phyloP scores from a whole-genome alignment of 1,284 basidiomycete species.

The Naganishia liquefaciens region DNA sequence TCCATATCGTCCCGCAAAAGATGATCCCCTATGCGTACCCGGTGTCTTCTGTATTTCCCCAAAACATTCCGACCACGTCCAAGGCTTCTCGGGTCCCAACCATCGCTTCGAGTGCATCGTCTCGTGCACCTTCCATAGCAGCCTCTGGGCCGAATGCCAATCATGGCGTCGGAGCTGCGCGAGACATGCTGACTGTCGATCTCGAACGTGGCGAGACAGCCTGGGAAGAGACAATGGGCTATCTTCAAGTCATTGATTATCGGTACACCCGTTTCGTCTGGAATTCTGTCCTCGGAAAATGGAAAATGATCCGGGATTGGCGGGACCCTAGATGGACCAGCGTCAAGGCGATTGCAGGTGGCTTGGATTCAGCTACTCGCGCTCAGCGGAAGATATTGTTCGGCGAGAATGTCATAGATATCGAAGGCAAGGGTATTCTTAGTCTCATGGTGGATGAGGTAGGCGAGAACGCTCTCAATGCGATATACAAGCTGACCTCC shows the following conservation, averaged over 20 bases:
- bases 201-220: slow-evolving; percentile 48
- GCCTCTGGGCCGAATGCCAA: slow-evolving; percentile 13
- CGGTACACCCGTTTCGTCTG: slow-evolving; percentile 89
- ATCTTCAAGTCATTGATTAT: slow-evolving; percentile 62
- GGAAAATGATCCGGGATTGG: slow-evolving; percentile 86
- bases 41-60: slow-evolving; percentile 73
- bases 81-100: slow-evolving; percentile 24
- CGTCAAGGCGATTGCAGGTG: slow-evolving; percentile 64
- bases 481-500: neutral
- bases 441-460: slow-evolving; percentile 89
- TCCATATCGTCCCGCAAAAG: slow-evolving; percentile 71
- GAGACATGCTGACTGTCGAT: slow-evolving; percentile 46
- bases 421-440: slow-evolving; percentile 81
- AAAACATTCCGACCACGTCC: slow-evolving; percentile 33
- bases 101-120: slow-evolving; percentile 25
- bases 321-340: slow-evolving; percentile 78
- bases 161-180: slow-evolving; percentile 41
- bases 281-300: slow-evolving; percentile 79
- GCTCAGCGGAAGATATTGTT: slow-evolving; percentile 74
- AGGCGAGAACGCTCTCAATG: slow-evolving; percentile 39
- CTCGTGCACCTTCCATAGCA: slow-evolving; percentile 29
- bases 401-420: slow-evolving; percentile 85
- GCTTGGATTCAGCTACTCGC: slow-evolving; percentile 62
- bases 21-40: slow-evolving; percentile 72
- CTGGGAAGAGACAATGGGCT: slow-evolving; percentile 52